Evolutionary conservation across 257 asterid species (phyloP).

Genomic region (Fraxinus pennsylvanica): DNA sequence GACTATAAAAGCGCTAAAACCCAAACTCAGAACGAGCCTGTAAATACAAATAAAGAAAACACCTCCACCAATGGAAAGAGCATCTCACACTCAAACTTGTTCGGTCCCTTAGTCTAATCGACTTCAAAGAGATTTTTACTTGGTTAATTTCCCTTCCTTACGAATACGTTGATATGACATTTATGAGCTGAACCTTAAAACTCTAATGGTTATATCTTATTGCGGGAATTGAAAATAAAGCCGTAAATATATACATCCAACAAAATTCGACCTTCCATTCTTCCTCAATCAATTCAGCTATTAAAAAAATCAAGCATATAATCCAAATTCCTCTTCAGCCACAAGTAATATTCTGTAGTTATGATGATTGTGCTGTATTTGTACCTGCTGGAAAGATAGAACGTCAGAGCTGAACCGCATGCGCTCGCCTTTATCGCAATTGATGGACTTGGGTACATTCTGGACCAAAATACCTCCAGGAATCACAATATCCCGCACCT

Average conservation of each 20-base stretch:
- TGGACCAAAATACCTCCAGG: slow-evolving; percentile 77
- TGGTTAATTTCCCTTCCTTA: background rate
- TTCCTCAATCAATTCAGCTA: background rate
- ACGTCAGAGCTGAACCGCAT: slow-evolving; percentile 72
- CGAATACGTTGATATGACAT: background rate
- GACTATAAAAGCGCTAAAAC: background rate
- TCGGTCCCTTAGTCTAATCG: too few species aligned
- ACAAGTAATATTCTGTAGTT: background rate
- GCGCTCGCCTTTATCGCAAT: slow-evolving; percentile 82
- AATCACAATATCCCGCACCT: slow-evolving; percentile 61
- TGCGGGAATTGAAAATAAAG: background rate
- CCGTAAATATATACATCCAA: background rate
- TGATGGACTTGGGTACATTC: slow-evolving; percentile 62
- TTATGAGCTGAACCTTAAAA: background rate
- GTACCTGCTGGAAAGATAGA: slow-evolving; percentile 72
- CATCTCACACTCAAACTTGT: too few species aligned
- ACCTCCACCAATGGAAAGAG: too few species aligned
- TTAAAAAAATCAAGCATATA: background rate
- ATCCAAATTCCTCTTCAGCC: background rate
- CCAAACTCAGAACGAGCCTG: too few species aligned
- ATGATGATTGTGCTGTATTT: background rate
- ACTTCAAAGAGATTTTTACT: background rate
- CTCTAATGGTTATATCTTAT: background rate
- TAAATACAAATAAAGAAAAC: too few species aligned
- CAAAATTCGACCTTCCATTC: background rate